Evolutionary conservation across 768 basidiomycete genomes (phyloP), one percentile per base, ranked within the genome.

Genomic region (Scleroderma bovista): DNA sequence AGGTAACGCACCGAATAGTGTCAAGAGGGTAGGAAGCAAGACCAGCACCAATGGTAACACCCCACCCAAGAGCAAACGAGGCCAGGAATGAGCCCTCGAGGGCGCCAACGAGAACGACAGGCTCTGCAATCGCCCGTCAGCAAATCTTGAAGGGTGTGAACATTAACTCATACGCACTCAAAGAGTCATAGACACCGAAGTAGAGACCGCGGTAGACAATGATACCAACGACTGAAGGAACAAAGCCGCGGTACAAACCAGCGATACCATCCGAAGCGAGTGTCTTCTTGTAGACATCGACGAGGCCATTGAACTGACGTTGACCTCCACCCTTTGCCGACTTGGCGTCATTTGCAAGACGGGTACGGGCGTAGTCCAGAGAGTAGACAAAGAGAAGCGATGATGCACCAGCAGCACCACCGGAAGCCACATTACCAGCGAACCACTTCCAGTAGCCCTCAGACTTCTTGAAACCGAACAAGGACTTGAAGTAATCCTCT

Each of bases 351-450:
- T 93, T 93, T 68, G 93, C 92, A 60, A 98, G 86, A 81, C 96
- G 95, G 51, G 96, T 99, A 86, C 96, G 93, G 58, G 96, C 95
- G 68, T 94, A 99, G 65, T 98, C 96, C 56, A 98, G 86, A 36
- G 96, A 99, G 84, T 99, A 99, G 72, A 98, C 96, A 74, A 99
- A 99, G 69, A 99, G 88, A 50, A 98, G 77, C 22, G 95, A 98
- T 12, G 93, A 88, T 53, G 96, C 96, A 86, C 96, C 96, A 71
- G 96, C 96, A 60, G 90, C 95, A 84, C 88, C 93, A 91, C 96
- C 96, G 59, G 93, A 93, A 45, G 90, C 90, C 58, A 99, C 87
- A 69, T 98, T 99, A 65, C 96, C 96, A 74, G 75, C 91, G 69
- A 99, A 96, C 95, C 94, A 99, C 69, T 67, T 90, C 87, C 90